Base-by-base conservation (phyloP, 192 early-diverging fungal species). In the Coemansia asiatica region DNA sequence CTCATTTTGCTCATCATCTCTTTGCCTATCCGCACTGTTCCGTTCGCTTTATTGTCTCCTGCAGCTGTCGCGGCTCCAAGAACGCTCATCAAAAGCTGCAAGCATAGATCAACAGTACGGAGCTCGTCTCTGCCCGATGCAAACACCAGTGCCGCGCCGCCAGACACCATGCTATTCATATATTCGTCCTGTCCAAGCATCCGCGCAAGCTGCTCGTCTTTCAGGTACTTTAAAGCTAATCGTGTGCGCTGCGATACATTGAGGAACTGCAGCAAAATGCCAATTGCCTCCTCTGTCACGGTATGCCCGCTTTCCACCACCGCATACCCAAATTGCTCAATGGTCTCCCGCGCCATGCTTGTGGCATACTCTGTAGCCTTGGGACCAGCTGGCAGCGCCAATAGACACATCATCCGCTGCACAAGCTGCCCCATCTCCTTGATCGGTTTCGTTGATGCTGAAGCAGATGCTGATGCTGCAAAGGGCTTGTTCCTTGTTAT, bases 301-400 rank as follows among this genome's bases (percentile, higher is more conserved):
- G 19, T 13, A 1, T 57, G 54, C 19, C 78, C 72, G 28, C 60
- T 51, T 35, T 75, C 72, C 1, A 59, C 62, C 0, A 60, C 69
- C 0, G 78, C 78, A 31, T 75, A 75, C 2, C 78, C 78, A 57
- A 81, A 72, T 27, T 60, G 65, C 53, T 69, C 31, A 6, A 74
- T 28, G 0, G 49, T 47, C 12, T 74, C 66, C 36, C 60, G 77
- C 35, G 54, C 16, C 38, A 66, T 49, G 28, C 51, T 33, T 3
- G 19, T 15, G 6, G 60, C 68, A 49, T 60, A 59, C 64, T 60
- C 56, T 36, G 26, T 19, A 21, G 59, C 21, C 23, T 23, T 13
- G 2, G 58, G 23, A 4, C 33, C 29, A 0, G 63, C 19, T 22
- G 63, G 59, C 9, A 64, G 67, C 13, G 56, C 44, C 16, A 70